Percentiles rank a stretch among this genome's conserved stretches.
Evolutionary conservation across 345 rosid species (phyloP).

Genomic region (Citrus hindsii): DNA sequence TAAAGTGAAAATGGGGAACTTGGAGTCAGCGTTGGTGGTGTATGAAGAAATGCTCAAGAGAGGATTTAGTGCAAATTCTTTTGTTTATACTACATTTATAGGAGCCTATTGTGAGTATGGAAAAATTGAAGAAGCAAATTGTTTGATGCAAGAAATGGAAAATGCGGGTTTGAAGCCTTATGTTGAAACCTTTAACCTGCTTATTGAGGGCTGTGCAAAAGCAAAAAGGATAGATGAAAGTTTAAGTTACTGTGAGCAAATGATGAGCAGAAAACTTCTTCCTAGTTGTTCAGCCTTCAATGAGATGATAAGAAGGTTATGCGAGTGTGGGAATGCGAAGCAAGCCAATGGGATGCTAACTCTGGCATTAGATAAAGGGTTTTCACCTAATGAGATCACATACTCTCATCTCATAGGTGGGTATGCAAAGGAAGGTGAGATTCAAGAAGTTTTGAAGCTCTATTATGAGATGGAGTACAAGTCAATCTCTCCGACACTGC

Average conservation of each 20-base stretch:
- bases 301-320: conserved; percentile 42
- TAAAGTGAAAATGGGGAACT: conserved; percentile 37
- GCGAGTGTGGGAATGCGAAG: conserved; percentile 34
- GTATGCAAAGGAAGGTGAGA: conserved; percentile 34
- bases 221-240: conserved; percentile 43
- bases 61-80: conserved; percentile 56
- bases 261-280: conserved; percentile 42
- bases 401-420: conserved; percentile 49
- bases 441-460: conserved; percentile 60
- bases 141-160: conserved; percentile 54
- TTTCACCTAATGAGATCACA: conserved; percentile 43
- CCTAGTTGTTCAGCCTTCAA: conserved; percentile 55
- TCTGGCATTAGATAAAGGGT: conserved; percentile 48
- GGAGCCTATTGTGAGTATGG: conserved; percentile 40
- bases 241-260: conserved; percentile 40
- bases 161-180: conserved; percentile 46
- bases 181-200: conserved; percentile 45
- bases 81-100: conserved; percentile 52
- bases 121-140: conserved; percentile 42
- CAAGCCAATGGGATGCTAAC: conserved; percentile 48
- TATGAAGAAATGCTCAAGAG: conserved; percentile 70
- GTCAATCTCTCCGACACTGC: conserved; percentile 36
- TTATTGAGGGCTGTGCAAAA: conserved; percentile 51
- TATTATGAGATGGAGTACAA: conserved; percentile 68
- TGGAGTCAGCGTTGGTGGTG: conserved; percentile 46